A percentile compares a stretch with the other conserved stretches of the same genome.
These are phyloP conservation scores for Yamadazyma scolyti DNA, from an alignment of 805 yeast species.

Conservation along the genomic window DNA sequence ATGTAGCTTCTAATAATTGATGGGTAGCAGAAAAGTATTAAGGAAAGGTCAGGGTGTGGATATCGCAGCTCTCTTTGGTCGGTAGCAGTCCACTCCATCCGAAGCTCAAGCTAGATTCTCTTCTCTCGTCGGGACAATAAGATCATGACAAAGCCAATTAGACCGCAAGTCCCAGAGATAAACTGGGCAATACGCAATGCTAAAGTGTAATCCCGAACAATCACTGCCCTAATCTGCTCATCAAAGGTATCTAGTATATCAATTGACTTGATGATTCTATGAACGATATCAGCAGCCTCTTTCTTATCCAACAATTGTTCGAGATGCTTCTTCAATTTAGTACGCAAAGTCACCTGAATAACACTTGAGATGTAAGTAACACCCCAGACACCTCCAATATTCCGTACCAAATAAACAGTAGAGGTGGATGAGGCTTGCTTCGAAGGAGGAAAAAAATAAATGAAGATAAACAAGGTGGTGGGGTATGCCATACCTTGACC, in stretches of 20 bases:
- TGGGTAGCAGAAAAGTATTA: too few relatives aligned
- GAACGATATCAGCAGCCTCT: constrained; percentile 16
- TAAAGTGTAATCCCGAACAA: constrained; percentile 19
- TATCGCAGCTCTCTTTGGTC: too few relatives aligned
- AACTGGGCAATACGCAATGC: constrained; percentile 24
- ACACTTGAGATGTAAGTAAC: constrained; percentile 25
- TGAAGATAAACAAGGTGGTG: constrained; percentile 30
- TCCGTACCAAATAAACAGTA: constrained; percentile 33
- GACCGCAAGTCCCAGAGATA: constrained; percentile 15
- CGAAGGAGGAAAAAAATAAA: constrained; percentile 25
- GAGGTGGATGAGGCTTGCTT: constrained; percentile 40
- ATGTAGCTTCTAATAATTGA: too few relatives aligned
- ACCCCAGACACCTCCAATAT: constrained; percentile 41
- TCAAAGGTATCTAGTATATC: constrained; percentile 15
- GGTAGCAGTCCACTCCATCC: too few relatives aligned
- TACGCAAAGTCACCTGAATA: constrained; percentile 14
- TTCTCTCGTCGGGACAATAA: too few relatives aligned
- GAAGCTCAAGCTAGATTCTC: too few relatives aligned
- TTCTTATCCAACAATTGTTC: constrained; percentile 8
- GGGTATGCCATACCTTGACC: constrained; percentile 41
- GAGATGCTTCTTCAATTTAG: constrained; percentile 13
- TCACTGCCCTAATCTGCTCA: constrained; percentile 14
- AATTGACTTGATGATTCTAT: constrained; percentile 17
- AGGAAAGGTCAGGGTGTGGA: too few relatives aligned
- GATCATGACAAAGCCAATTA: constrained; percentile 12